phyloP scores from a whole-genome alignment of 352 stramenopile genomes.

The Phytopythium montanum region DNA sequence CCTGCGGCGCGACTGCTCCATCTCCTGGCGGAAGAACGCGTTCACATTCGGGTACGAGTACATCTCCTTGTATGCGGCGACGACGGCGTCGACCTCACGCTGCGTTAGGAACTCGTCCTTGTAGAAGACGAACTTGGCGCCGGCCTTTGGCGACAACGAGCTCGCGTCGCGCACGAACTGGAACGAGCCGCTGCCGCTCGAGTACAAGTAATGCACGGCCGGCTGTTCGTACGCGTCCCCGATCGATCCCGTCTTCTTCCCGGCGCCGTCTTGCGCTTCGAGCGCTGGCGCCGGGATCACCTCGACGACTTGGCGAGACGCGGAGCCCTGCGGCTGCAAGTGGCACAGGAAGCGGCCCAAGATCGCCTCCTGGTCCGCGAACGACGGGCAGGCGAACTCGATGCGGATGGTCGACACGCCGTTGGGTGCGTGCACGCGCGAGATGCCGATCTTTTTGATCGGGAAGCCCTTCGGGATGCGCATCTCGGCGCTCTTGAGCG shows the following conservation, averaged over 20 bases:
- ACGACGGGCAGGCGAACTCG: constrained; percentile 74
- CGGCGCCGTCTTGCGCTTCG: constrained; percentile 9
- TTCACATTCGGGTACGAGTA: constrained; percentile 78
- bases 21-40: constrained; percentile 65
- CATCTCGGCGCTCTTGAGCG: constrained; percentile 67
- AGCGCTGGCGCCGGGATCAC: constrained; percentile 41
- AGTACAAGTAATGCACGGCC: constrained; percentile 69
- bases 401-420: constrained; percentile 83
- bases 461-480: constrained; percentile 73
- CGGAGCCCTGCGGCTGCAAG: constrained; percentile 30
- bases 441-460: constrained; percentile 83
- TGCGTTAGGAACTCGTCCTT: constrained; percentile 80
- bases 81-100: constrained; percentile 67
- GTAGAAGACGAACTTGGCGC: constrained; percentile 77
- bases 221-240: constrained; percentile 69
- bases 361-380: constrained; percentile 72
- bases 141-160: constrained; percentile 25
- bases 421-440: constrained; percentile 72
- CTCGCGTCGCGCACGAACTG: constrained; percentile 67
- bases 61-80: constrained; percentile 83
- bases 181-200: constrained; percentile 73
- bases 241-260: constrained; percentile 58
- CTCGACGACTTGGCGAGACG: constrained; percentile 38
- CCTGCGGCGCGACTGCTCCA: constrained; percentile 55
- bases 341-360: constrained; percentile 62